Evolutionary conservation across 768 basidiomycete species (phyloP).

Genomic region (Collybia mongolica): DNA sequence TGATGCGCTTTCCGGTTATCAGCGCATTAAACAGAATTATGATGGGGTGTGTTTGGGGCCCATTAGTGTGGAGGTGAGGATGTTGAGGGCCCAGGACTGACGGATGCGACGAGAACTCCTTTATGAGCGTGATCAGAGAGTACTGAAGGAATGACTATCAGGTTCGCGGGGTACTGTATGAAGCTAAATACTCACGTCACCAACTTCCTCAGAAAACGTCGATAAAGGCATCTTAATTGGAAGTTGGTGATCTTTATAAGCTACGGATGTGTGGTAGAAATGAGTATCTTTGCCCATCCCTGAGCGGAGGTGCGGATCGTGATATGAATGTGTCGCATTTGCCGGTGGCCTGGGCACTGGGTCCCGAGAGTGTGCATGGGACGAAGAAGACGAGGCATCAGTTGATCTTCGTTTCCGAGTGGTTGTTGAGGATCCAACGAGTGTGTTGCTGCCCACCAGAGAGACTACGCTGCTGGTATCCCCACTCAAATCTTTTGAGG

Average conservation of each 20-base stretch:
- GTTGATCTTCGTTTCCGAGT: conserved; percentile 62
- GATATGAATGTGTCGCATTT: conserved; percentile 37
- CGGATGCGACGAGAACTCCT: conserved; percentile 68
- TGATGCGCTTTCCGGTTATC: conserved; percentile 92
- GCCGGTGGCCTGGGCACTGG: conserved; percentile 31
- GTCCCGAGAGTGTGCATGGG: conserved; percentile 47
- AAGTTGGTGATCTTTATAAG: conserved; percentile 78
- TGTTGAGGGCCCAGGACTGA: conserved; percentile 72
- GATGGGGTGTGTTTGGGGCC: conserved; percentile 87
- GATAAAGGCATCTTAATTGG: conserved; percentile 91
- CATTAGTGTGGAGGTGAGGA: conserved; percentile 92
- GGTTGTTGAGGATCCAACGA: conserved; percentile 29
- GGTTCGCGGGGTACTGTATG: not conserved
- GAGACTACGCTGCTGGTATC: conserved; percentile 45
- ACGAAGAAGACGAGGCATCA: conserved; percentile 74
- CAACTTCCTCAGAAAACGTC: conserved; percentile 93
- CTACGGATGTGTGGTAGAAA: conserved; percentile 84
- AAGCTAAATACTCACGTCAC: conserved; percentile 64
- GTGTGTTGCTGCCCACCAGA: conserved; percentile 34
- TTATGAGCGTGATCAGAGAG: conserved; percentile 87
- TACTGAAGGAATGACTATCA: conserved; percentile 50
- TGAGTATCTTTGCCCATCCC: conserved; percentile 84
- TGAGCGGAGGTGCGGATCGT: conserved; percentile 47
- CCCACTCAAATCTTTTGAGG: conserved; percentile 33
- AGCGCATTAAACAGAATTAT: conserved; percentile 96